A percentile compares a stretch with the other conserved stretches of the same genome.
Evolutionary conservation across 164 flowering plant genomes (phyloP).

Genomic region (Euptelea pleiosperma): DNA sequence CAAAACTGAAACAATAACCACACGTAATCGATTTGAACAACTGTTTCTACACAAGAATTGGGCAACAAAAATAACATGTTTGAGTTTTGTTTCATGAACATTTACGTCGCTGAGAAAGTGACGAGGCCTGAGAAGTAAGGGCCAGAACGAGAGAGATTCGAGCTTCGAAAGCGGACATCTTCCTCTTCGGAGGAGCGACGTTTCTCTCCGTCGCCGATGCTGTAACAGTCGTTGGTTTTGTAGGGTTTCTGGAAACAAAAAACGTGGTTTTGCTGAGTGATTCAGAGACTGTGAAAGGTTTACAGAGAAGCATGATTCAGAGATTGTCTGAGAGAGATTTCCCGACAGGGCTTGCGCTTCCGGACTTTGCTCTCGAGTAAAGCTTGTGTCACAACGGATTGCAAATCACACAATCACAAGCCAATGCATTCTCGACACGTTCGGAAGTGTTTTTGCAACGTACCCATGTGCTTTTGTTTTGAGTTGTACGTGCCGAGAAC

Average conservation of each 20-base stretch:
- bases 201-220: slow-evolving; percentile 5
- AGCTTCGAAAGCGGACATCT: slow-evolving; percentile 54
- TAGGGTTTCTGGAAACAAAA: background rate
- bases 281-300: slow-evolving; percentile 11
- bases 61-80: background rate
- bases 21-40: background rate
- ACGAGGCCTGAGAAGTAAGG: slow-evolving; percentile 65
- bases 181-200: slow-evolving; percentile 9
- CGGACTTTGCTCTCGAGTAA: background rate
- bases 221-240: slow-evolving; percentile 5
- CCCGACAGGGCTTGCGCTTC: no score
- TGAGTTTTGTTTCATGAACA: background rate
- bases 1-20: slow-evolving; percentile 45
- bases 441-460: no score
- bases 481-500: no score
- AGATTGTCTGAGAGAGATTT: no score
- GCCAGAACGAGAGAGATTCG: slow-evolving; percentile 74
- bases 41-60: background rate
- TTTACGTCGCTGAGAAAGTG: slow-evolving; percentile 68
- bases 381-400: background rate
- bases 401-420: no score
- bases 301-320: slow-evolving; percentile 16
- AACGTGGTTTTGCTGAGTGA: background rate
- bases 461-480: no score
- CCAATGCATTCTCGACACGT: no score